Evolutionary conservation across 768 basidiomycete species (phyloP).

Genomic region (Candolleomyces aberdarensis): DNA sequence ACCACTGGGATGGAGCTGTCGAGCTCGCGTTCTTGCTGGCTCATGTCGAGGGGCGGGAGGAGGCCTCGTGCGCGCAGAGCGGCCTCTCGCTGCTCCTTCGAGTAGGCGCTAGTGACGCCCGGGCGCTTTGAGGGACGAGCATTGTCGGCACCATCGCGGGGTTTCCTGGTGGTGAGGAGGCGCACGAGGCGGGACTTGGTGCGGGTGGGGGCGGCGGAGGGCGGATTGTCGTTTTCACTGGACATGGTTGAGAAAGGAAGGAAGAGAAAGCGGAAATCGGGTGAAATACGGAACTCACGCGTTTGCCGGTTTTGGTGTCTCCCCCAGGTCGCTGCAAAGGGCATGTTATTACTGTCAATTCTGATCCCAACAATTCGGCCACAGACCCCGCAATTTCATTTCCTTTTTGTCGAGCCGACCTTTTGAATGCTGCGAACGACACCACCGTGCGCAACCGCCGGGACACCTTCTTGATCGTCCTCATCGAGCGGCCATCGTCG

Average conservation of each 20-base stretch:
- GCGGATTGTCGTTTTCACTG: neutral
- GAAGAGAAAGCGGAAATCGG: slow-evolving; percentile 1
- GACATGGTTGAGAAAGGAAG: slow-evolving; percentile 1
- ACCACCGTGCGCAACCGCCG: no score
- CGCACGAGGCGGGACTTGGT: slow-evolving; percentile 13
- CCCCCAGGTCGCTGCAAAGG: neutral
- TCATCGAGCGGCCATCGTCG: no score
- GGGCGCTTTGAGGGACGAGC: slow-evolving; percentile 12
- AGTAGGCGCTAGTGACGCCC: slow-evolving; percentile 19
- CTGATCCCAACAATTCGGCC: slow-evolving; percentile 1
- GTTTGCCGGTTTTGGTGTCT: neutral
- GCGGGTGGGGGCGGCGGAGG: slow-evolving; percentile 2
- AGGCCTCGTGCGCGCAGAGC: slow-evolving; percentile 62
- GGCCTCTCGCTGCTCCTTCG: slow-evolving; percentile 45
- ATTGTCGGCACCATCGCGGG: neutral
- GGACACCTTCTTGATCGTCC: no score
- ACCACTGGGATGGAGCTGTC: slow-evolving; percentile 37
- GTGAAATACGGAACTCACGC: slow-evolving; percentile 13
- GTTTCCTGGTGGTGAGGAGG: slow-evolving; percentile 12
- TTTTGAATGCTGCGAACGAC: no score
- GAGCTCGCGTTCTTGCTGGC: slow-evolving; percentile 35
- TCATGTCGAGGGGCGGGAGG: slow-evolving; percentile 46
- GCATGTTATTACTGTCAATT: neutral
- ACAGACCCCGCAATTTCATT: neutral
- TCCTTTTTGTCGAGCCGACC: no score